These are phyloP conservation scores for Podospora appendiculata DNA, from an alignment of 495 filamentous ascomycete genomes.

Conservation along the genomic window DNA sequence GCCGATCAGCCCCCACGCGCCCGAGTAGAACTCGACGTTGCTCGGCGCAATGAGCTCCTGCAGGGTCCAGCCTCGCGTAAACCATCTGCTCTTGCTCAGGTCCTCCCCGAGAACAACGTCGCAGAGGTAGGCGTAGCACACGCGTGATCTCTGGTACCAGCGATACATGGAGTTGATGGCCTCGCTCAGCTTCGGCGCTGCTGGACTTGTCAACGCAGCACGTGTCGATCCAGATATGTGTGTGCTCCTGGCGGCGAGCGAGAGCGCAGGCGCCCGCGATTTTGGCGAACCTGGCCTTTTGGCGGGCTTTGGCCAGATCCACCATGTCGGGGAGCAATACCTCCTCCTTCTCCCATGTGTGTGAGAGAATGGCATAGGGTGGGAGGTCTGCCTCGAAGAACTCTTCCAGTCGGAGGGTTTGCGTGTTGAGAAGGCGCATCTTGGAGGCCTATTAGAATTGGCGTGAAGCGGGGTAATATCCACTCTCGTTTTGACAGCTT, in stretches of 20 bases:
- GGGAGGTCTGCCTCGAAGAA: conserved; percentile 13
- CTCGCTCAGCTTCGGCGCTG: conserved; percentile 9
- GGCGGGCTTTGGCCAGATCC: background rate
- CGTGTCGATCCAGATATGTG: conserved; percentile 8
- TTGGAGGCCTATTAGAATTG: no score
- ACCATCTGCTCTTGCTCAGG: background rate
- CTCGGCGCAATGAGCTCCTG: conserved; percentile 5
- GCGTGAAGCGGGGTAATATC: no score
- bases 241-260: background rate
- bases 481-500: no score
- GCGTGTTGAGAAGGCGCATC: conserved; percentile 24
- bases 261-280: conserved; percentile 3
- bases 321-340: conserved; percentile 7
- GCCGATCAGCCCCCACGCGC: conserved; percentile 4
- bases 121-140: conserved; percentile 8
- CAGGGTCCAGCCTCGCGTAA: background rate
- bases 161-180: conserved; percentile 8
- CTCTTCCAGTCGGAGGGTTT: conserved; percentile 15
- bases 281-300: background rate
- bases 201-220: conserved; percentile 11
- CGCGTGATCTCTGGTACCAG: background rate
- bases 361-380: conserved; percentile 29
- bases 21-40: conserved; percentile 2
- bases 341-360: conserved; percentile 29
- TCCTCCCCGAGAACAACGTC: background rate